Evolutionary conservation across 2,329 filamentous ascomycete species (phyloP).

Genomic region (Sphaerulina vaccinii): DNA sequence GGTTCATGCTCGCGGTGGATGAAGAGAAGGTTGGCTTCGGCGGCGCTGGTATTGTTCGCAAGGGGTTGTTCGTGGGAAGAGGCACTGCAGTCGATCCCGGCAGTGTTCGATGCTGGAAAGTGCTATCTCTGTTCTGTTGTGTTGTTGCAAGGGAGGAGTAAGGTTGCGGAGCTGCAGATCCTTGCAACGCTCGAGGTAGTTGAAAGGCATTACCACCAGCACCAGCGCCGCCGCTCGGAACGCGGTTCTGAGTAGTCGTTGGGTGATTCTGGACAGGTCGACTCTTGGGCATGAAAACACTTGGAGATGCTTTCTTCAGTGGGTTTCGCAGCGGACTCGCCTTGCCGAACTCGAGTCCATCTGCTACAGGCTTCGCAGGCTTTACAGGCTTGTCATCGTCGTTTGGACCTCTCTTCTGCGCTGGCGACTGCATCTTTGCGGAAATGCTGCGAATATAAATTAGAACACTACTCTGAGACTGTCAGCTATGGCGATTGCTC

Average conservation of each 20-base stretch:
- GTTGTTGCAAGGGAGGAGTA: neutral
- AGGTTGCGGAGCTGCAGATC: constrained; percentile 23
- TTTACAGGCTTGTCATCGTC: neutral
- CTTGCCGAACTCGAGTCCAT: constrained; percentile 55
- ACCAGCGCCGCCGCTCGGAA: constrained; percentile 1
- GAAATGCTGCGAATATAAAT: constrained; percentile 27
- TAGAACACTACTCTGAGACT: neutral
- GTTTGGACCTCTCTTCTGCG: constrained; percentile 15
- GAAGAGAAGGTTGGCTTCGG: constrained; percentile 56
- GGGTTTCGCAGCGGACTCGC: constrained; percentile 57
- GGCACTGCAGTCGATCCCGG: constrained; percentile 11
- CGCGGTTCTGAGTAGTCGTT: constrained; percentile 10
- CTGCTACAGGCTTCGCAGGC: constrained; percentile 7
- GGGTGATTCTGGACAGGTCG: constrained; percentile 18
- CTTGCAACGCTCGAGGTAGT: constrained; percentile 8
- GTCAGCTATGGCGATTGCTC: neutral
- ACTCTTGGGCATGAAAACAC: constrained; percentile 31
- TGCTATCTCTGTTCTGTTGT: constrained; percentile 32
- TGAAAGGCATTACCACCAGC: neutral
- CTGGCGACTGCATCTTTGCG: constrained; percentile 36
- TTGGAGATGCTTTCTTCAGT: constrained; percentile 29
- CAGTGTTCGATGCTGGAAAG: constrained; percentile 1
- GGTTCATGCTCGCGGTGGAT: constrained; percentile 29
- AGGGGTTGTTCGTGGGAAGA: constrained; percentile 48
- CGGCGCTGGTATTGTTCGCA: constrained; percentile 50